Base-by-base conservation (phyloP, 2,329 filamentous ascomycete genomes). In the Plectosphaerella sp. region DNA sequence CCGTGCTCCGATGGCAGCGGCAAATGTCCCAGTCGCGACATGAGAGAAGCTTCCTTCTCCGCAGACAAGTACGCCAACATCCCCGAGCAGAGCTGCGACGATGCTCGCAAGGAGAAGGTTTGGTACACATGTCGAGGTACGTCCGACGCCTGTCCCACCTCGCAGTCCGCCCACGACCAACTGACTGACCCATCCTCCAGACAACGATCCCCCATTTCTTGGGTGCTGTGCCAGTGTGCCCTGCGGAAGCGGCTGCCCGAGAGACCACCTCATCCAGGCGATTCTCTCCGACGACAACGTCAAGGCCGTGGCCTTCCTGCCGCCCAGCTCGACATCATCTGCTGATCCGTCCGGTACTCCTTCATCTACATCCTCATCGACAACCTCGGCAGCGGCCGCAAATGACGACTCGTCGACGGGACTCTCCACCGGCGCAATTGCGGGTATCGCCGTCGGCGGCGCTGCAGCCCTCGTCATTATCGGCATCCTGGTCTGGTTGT, bases 171-270 rank as follows among this genome's bases (percentile, higher is more conserved):
- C 11, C 28, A 33, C 11, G 28, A 33, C 28, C 8, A 12, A 33
- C 28, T 12, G 28, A 33, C 28, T 33, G 28, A 33, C 11, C 28
- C 3, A 3, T 33, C 22, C 28, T 33, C 8, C 11, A 3, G 45
- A 48, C 2, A 59, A 59, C 5, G 54, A 25, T 0, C 63, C 65
- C 16, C 63, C 70, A 0, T 74, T 72, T 36, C 41, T 75, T 10
- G 71, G 72, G 9, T 74, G 72, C 48, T 74, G 72, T 47, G 58
- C 53, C 11, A 58, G 54, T 24, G 62, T 70, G 52, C 67, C 71
- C 1, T 73, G 71, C 45, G 48, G 28, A 39, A 39, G 51, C 9
- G 55, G 58, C 1, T 70, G 67, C 52, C 61, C 67, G 12, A 20
- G 24, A 1, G 37, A 41, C 14, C 52, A 59, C 25, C 45, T 67